Evolutionary conservation across 768 basidiomycete genomes (phyloP), one percentile per base, ranked within the genome.

Genomic region (Lanmaoa pseudosensibilis): DNA sequence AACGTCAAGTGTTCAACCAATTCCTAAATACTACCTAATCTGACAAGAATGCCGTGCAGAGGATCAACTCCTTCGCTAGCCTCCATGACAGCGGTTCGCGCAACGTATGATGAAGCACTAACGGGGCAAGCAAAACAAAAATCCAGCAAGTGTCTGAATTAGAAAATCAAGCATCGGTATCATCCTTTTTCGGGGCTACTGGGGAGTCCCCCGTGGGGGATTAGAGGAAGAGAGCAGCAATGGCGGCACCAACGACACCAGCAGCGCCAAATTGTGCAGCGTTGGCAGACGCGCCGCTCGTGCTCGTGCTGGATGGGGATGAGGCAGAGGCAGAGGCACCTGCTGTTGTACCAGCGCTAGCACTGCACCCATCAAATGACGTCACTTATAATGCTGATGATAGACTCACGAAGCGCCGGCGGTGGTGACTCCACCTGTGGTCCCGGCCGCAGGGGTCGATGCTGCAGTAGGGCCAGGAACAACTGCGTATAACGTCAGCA

Each of bases 181-280:
- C 36, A 55, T 50, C 56, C 51, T 49, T 59, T 64, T 66, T 50
- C 12, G 27, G 9, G 37, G 21, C 6, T 23, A 51, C 34, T 36
- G 25, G 18, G 5, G 21, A 44, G 30, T 39, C n/a, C 50, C 43
- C 7, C 13, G 12, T 12, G 18, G 38, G n/a, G 23, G 1, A 41
- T 73, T 65, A 80, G 38, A 73, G 67, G 44, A 79, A 63, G 52
- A 80, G 54, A 43, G 73, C 79, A 51, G 67, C 77, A 33, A 75
- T 57, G n/a, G 66, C 69, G 6, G 66, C 77, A 45, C 69, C 71
- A 45, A 58, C 54, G 13, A 67, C 34, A 50, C 76, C 84, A 43
- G 78, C 73, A 45, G 75, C 58, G 40, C 77, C 79, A 47, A 80
- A 75, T 34, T 75, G 79, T 46, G 80, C 64, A 46, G 71, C 53